phyloP scores from a whole-genome alignment of 129 eudicot genomes.

The Lonicera japonica region DNA sequence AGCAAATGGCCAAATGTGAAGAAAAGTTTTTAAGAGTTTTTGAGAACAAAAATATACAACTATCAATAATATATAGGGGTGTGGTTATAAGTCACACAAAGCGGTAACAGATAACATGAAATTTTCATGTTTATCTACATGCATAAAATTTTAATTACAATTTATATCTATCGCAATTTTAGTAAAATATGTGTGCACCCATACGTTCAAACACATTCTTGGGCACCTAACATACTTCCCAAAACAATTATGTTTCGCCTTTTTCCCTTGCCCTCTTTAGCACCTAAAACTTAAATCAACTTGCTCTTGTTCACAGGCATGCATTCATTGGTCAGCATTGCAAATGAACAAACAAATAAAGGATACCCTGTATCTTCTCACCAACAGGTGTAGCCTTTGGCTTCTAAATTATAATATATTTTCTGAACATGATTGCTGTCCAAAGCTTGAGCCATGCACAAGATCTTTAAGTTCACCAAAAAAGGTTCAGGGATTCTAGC shows the following conservation, averaged over 20 bases:
- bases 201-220: not conserved
- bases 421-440: not conserved
- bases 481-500: not conserved
- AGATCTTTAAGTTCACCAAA: not conserved
- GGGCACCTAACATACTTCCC: not conserved
- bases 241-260: not conserved
- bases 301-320: not conserved
- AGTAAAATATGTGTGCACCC: no score
- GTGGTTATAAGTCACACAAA: not conserved
- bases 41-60: not conserved
- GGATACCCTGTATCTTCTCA: not conserved
- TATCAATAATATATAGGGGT: not conserved
- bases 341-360: not conserved
- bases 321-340: not conserved
- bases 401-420: not conserved
- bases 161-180: no score
- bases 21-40: not conserved
- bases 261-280: not conserved
- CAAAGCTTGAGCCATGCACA: not conserved
- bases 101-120: not conserved
- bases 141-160: not conserved
- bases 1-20: not conserved
- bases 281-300: not conserved
- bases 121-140: not conserved
- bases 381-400: not conserved